phyloP scores from a whole-genome alignment of 495 filamentous ascomycete genomes.

The Xylaria scruposa region DNA sequence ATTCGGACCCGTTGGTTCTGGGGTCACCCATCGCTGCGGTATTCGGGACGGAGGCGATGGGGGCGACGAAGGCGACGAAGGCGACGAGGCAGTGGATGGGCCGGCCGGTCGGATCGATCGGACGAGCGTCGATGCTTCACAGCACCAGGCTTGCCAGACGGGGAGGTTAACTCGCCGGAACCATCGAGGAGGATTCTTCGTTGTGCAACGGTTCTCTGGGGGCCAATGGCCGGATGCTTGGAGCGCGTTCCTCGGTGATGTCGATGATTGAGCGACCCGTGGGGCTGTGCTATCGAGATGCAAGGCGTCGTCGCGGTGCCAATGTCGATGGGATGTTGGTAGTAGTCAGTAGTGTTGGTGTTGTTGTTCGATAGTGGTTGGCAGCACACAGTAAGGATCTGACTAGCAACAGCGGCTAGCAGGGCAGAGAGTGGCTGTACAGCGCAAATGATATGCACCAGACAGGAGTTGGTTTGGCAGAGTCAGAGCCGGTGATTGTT shows the following conservation, averaged over 20 bases:
- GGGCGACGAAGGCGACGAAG: not conserved
- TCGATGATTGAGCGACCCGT: not conserved
- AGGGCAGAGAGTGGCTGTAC: constrained; percentile 24
- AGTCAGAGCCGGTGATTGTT: not conserved
- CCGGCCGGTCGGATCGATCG: constrained; percentile 26
- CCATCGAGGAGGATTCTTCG: constrained; percentile 30
- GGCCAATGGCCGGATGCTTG: not conserved
- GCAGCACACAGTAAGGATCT: constrained; percentile 20
- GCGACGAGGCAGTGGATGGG: constrained; percentile 7
- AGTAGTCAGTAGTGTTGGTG: not conserved
- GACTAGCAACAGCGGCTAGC: constrained; percentile 9
- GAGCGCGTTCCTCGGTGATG: not conserved
- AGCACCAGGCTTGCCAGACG: constrained; percentile 43
- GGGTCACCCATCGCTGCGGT: constrained; percentile 44
- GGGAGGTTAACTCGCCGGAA: constrained; percentile 33
- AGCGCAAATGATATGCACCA: constrained; percentile 10
- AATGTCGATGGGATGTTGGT: constrained; percentile 13
- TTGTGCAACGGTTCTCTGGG: not conserved
- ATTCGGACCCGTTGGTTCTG: constrained; percentile 41
- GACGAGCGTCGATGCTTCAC: constrained; percentile 34
- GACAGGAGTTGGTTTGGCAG: not conserved
- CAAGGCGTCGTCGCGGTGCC: constrained; percentile 2
- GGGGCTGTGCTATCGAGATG: constrained; percentile 6
- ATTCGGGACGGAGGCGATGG: not conserved
- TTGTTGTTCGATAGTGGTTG: constrained; percentile 15